A percentile compares a stretch with the other conserved stretches of the same genome.
phyloP scores from a whole-genome alignment of 148 eudicot species.

The Nepenthes gracilis region DNA sequence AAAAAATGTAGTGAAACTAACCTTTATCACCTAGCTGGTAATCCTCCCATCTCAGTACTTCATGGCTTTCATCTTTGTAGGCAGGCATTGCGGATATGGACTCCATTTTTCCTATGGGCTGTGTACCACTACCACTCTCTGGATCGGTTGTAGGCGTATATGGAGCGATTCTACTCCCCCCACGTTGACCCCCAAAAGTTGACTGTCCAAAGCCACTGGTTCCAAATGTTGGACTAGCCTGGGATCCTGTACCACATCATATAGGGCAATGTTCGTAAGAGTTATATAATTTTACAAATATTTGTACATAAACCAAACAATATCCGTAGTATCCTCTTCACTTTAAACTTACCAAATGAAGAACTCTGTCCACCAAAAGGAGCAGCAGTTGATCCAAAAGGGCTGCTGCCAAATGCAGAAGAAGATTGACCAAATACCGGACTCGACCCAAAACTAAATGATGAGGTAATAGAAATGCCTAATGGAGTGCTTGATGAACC shows the following conservation, averaged over 20 bases:
- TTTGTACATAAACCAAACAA: constrained; percentile 6
- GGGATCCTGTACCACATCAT: constrained; percentile 31
- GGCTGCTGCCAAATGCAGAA: constrained; percentile 44
- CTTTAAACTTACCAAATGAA: constrained; percentile 44
- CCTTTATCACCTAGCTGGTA: constrained; percentile 2
- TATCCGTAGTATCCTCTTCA: not conserved
- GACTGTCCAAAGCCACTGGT: constrained; percentile 55
- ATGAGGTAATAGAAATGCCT: constrained; percentile 29
- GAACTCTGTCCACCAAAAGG: constrained; percentile 57
- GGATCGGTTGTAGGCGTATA: constrained; percentile 47
- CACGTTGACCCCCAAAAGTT: constrained; percentile 49
- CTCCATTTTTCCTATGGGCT: constrained; percentile 49
- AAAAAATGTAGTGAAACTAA: not conserved
- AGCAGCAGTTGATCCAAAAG: constrained; percentile 43
- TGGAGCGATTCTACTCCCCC: constrained; percentile 65
- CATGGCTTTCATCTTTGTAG: constrained; percentile 6
- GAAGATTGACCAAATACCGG: constrained; percentile 31
- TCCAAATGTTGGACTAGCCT: constrained; percentile 48
- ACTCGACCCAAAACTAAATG: constrained; percentile 18
- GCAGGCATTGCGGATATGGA: constrained; percentile 22
- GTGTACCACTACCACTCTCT: constrained; percentile 27
- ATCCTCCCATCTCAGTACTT: constrained; percentile 10
- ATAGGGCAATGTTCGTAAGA: not conserved
- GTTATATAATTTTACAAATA: not conserved
- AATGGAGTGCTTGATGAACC: constrained; percentile 27